Percentiles rank a stretch among this genome's conserved stretches.
phyloP scores from a whole-genome alignment of 345 rosid genomes.

The Physaria fendleri region DNA sequence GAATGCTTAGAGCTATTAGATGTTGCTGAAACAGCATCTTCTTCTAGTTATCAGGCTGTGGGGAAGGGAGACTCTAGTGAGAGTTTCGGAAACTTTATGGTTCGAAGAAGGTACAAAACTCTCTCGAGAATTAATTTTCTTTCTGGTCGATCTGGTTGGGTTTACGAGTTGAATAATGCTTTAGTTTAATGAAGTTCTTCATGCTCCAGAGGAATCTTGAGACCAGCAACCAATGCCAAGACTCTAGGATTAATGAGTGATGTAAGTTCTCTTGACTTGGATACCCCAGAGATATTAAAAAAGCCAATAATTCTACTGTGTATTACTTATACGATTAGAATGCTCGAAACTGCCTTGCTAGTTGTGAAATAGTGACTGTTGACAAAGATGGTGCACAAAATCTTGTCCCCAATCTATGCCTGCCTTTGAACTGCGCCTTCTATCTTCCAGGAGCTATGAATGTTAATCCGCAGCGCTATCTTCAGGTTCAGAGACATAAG shows the following conservation, averaged over 20 bases:
- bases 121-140: not conserved
- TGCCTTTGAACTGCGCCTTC: constrained; percentile 65
- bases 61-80: constrained; percentile 25
- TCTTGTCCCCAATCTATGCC: constrained; percentile 51
- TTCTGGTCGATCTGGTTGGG: not conserved
- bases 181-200: not conserved
- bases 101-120: constrained; percentile 70
- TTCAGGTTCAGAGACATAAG: constrained; percentile 39
- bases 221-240: constrained; percentile 75
- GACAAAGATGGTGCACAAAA: constrained; percentile 47
- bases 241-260: constrained; percentile 46
- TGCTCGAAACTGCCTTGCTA: constrained; percentile 65
- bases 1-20: constrained; percentile 64
- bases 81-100: constrained; percentile 35
- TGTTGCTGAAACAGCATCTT: constrained; percentile 50
- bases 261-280: constrained; percentile 37
- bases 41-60: constrained; percentile 17
- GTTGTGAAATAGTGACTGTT: constrained; percentile 63
- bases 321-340: constrained; percentile 49
- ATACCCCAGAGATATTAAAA: not conserved
- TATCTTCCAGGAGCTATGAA: constrained; percentile 83
- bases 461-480: constrained; percentile 64
- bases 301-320: not conserved
- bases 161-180: not conserved
- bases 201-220: constrained; percentile 71